phyloP scores from a whole-genome alignment of 179 eudicot species.

The Sideroxylon spinosum region DNA sequence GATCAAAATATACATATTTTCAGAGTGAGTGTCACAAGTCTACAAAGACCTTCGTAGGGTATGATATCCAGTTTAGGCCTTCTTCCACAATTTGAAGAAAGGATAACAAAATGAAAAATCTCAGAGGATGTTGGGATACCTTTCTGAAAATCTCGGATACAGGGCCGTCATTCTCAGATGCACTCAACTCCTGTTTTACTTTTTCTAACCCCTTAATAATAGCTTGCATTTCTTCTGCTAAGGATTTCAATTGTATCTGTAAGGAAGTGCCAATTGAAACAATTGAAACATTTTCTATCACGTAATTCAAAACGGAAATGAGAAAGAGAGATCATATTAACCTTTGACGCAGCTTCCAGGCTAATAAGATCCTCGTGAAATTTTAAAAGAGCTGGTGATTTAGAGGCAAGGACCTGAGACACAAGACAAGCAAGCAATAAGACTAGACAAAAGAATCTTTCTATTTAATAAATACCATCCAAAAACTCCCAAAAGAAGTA shows the following conservation, averaged over 20 bases:
- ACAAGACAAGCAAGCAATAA: background rate
- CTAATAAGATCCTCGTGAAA: slow-evolving; percentile 62
- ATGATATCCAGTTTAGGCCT: background rate
- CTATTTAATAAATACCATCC: background rate
- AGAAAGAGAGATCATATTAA: slow-evolving; percentile 18
- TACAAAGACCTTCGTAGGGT: background rate
- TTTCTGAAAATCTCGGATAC: slow-evolving; percentile 66
- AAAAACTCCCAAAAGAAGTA: background rate
- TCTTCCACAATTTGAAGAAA: slow-evolving; percentile 11
- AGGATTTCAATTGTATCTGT: slow-evolving; percentile 85
- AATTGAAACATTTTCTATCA: slow-evolving; percentile 1
- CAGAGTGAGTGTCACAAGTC: background rate
- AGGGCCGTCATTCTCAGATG: slow-evolving; percentile 81
- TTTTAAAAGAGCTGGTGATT: slow-evolving; percentile 61
- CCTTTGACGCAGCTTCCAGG: slow-evolving; percentile 86
- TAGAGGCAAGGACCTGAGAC: slow-evolving; percentile 60
- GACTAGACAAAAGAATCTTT: background rate
- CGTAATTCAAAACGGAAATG: background rate
- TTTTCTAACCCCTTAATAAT: slow-evolving; percentile 72
- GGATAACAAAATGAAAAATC: background rate
- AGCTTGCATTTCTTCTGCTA: slow-evolving; percentile 97
- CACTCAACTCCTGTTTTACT: slow-evolving; percentile 65
- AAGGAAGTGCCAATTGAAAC: slow-evolving; percentile 16
- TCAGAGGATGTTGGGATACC: slow-evolving; percentile 34
- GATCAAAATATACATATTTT: background rate